phyloP scores from a whole-genome alignment of 169 alveolate genomes.

The Plasmodium adleri region DNA sequence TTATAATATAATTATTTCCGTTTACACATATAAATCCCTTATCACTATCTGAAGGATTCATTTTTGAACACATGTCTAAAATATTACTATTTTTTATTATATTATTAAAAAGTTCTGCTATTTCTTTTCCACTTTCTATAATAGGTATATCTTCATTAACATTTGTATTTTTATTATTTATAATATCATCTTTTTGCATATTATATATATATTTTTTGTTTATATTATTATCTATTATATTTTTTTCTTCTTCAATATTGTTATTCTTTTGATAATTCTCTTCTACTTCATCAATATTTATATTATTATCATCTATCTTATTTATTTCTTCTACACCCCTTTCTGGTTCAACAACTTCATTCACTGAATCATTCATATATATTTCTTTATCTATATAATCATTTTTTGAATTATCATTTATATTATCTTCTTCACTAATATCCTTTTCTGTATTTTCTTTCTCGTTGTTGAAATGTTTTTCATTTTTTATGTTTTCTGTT shows the following conservation, averaged over 20 bases:
- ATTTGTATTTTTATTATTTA: not conserved
- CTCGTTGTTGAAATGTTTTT: not conserved
- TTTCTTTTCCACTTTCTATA: too few relatives aligned
- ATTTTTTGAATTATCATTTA: not conserved
- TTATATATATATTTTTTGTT: not conserved
- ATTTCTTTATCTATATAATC: not conserved
- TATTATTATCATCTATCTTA: not conserved
- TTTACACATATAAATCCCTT: conserved; percentile 9
- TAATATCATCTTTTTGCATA: too few relatives aligned
- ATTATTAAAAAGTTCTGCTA: too few relatives aligned
- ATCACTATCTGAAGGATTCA: conserved; percentile 7
- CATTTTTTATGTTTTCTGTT: not conserved
- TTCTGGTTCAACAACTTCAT: not conserved
- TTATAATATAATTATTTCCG: conserved; percentile 40
- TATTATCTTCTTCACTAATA: not conserved
- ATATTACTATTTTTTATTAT: not conserved
- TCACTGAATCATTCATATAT: not conserved
- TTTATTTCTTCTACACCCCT: not conserved
- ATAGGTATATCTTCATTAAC: not conserved
- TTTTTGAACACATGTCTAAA: not conserved
- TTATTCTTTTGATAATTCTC: too few relatives aligned
- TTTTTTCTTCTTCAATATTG: too few relatives aligned
- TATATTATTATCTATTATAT: not conserved
- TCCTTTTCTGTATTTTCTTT: not conserved
- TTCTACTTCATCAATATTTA: too few relatives aligned